These are phyloP conservation scores for Xylogone sp. DNA, from an alignment of 2,329 filamentous ascomycete species.

Conservation along the genomic window DNA sequence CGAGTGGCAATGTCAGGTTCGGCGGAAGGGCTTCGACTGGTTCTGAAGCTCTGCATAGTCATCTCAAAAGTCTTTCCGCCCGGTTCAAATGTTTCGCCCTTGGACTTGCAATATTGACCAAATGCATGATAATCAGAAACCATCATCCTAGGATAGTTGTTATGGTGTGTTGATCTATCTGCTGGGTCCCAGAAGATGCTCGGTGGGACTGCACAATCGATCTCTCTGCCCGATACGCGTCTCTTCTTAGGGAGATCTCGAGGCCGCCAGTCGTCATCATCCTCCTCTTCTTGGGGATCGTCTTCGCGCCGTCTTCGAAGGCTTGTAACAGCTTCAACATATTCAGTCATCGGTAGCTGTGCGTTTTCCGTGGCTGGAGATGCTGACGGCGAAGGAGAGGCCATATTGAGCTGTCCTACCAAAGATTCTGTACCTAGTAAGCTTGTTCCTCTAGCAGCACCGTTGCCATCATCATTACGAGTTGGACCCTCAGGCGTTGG, in stretches of 20 bases:
- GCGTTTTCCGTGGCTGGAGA: slow-evolving; percentile 11
- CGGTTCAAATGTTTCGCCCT: slow-evolving; percentile 50
- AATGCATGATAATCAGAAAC: slow-evolving; percentile 55
- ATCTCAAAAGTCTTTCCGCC: slow-evolving; percentile 42
- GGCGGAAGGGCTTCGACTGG: slow-evolving; percentile 17
- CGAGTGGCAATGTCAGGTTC: slow-evolving; percentile 15
- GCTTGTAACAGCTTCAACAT: slow-evolving; percentile 14
- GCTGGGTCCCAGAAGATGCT: slow-evolving; percentile 53
- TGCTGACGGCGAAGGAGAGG: slow-evolving; percentile 22
- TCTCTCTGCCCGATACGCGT: slow-evolving; percentile 50
- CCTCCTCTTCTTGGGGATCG: slow-evolving; percentile 11
- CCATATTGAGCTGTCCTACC: slow-evolving; percentile 27
- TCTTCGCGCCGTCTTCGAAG: slow-evolving; percentile 26
- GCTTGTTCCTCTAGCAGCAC: slow-evolving; percentile 19
- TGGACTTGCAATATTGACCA: slow-evolving; percentile 43
- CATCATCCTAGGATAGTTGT: slow-evolving; percentile 62
- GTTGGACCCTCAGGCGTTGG: slow-evolving; percentile 1
- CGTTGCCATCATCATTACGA: slow-evolving; percentile 6
- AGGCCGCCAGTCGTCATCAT: slow-evolving; percentile 17
- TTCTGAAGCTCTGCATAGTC: slow-evolving; percentile 24
- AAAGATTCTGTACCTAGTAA: slow-evolving; percentile 28
- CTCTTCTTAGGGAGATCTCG: slow-evolving; percentile 37
- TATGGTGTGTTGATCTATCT: slow-evolving; percentile 54
- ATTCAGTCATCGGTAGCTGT: slow-evolving; percentile 5
- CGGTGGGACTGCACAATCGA: slow-evolving; percentile 54